Percentiles rank a stretch among this genome's conserved stretches.
phyloP scores from a whole-genome alignment of 2,329 filamentous ascomycete genomes.

The Sporothrix mexicana region DNA sequence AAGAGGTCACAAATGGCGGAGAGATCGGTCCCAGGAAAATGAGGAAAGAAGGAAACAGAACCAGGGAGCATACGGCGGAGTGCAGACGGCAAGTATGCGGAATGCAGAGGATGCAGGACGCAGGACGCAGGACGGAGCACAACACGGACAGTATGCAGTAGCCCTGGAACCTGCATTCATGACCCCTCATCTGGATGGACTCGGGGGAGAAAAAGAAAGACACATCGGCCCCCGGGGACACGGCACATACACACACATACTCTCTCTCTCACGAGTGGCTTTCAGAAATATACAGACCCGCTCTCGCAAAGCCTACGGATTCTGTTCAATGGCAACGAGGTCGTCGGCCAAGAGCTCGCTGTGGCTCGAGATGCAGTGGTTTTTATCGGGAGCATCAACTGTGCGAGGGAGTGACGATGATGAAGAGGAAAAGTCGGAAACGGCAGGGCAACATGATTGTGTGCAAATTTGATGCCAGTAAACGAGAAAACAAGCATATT shows the following conservation, averaged over 20 bases:
- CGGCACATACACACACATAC: background rate
- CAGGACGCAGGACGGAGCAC: slow-evolving; percentile 7
- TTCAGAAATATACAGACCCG: background rate
- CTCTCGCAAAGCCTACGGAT: background rate
- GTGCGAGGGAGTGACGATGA: slow-evolving; percentile 13
- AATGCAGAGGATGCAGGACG: background rate
- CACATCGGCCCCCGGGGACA: background rate
- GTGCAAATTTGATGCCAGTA: background rate
- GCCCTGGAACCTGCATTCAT: background rate
- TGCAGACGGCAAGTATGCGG: slow-evolving; percentile 12
- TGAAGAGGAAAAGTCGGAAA: background rate
- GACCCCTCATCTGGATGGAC: background rate
- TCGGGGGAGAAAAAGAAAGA: background rate
- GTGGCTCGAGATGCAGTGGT: slow-evolving; percentile 6
- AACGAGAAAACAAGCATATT: background rate
- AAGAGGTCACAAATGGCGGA: background rate
- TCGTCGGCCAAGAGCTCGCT: slow-evolving; percentile 4
- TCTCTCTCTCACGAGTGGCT: too few species aligned
- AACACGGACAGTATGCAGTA: slow-evolving; percentile 16
- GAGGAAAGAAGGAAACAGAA: background rate
- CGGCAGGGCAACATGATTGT: background rate
- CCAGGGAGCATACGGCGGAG: background rate
- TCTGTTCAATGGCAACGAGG: background rate
- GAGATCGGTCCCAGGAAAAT: background rate
- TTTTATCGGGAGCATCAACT: background rate